Conservation (phyloP, 768 basidiomycete genomes). For the Boletus rufocinnamomeus region DNA sequence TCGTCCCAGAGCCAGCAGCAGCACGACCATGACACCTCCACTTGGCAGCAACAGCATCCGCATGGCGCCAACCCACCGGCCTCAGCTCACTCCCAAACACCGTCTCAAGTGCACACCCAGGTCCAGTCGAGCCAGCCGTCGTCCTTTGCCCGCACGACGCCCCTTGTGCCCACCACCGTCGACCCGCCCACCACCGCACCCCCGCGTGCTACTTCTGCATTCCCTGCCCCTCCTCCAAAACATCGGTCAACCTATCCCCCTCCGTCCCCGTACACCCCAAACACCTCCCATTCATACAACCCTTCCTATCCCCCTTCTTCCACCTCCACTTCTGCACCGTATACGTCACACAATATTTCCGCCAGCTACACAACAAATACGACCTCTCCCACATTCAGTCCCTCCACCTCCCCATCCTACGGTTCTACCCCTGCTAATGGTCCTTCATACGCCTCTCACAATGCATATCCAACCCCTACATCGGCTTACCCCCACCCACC, state of each 20-base stretch:
- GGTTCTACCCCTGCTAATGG: slow-evolving; percentile 13
- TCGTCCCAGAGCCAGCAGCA: slow-evolving; percentile 23
- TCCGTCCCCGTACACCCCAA: slow-evolving; percentile 25
- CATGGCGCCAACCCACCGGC: slow-evolving; percentile 12
- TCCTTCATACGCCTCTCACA: slow-evolving; percentile 20
- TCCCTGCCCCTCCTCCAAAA: slow-evolving; percentile 22
- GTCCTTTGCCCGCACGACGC: slow-evolving; percentile 30
- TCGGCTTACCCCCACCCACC: slow-evolving; percentile 32
- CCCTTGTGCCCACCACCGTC: slow-evolving; percentile 33
- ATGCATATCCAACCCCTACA: slow-evolving; percentile 27
- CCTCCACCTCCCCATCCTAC: slow-evolving; percentile 25
- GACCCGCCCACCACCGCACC: slow-evolving; percentile 16
- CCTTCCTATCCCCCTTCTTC: slow-evolving; percentile 21
- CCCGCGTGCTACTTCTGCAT: slow-evolving; percentile 13
- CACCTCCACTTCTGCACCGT: slow-evolving; percentile 18
- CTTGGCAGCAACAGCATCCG: slow-evolving; percentile 31
- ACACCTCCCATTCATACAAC: slow-evolving; percentile 17
- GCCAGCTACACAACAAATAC: slow-evolving; percentile 21
- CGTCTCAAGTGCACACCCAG: slow-evolving; percentile 24
- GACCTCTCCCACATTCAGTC: slow-evolving; percentile 28
- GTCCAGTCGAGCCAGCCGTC: slow-evolving; percentile 13
- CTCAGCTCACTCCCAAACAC: slow-evolving; percentile 19
- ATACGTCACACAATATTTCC: slow-evolving; percentile 25
- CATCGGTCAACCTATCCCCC: slow-evolving; percentile 23
- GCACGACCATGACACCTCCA: slow-evolving; percentile 19